Evolutionary conservation across 805 yeast species (phyloP), one percentile per base, ranked within the genome.

Genomic region (Saturnispora serradocipensis): DNA sequence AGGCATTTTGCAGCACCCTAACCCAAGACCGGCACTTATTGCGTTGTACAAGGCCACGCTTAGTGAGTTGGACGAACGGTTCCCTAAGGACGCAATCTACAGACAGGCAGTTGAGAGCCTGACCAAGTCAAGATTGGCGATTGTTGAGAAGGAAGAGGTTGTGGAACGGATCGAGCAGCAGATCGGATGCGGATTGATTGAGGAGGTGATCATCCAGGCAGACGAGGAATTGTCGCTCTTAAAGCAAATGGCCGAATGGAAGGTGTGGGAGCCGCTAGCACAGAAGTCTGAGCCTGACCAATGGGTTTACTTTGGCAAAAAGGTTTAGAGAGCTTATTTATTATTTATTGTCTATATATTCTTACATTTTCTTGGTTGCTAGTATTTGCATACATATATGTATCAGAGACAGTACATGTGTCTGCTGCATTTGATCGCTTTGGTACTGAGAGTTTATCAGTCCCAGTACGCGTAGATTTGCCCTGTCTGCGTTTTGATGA

Each of bases 121-220:
- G 66, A 86, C 93, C 48, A 76, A 75, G 59, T 74, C 84, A 63
- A 79, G 96, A 64, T 73, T 84, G 64, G 70, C 72, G 43, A 72
- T 85, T 48, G 95, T 86, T 20, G 81, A 85, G 63, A 61, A 68
- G 44, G 76, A 77, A 54, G 87, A 81, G 57, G 77, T 80, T 50
- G 68, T 75, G 42, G 84, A 77, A 60, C 77, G 73, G 56, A 85
- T 88, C 58, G 96, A 88, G 71, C 69, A 73, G 56, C 69, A 80
- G 65, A 83, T 88, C 56, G 95, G 95, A 18, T 81, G 84, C 56
- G 96, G 96, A 2, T 76, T 88, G 61, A 82, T 87, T 56, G 96
- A 88, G 70, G 95, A 88, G 72, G 70, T 88, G 53, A 63, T 88
- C 51, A 74, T 86, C 54, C 95, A 88, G 72, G 95, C 95, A 15